Evolutionary conservation across 192 early-diverging fungal genomes (phyloP), one percentile per base, ranked within the genome.

Genomic region (Umbelopsis sp.): DNA sequence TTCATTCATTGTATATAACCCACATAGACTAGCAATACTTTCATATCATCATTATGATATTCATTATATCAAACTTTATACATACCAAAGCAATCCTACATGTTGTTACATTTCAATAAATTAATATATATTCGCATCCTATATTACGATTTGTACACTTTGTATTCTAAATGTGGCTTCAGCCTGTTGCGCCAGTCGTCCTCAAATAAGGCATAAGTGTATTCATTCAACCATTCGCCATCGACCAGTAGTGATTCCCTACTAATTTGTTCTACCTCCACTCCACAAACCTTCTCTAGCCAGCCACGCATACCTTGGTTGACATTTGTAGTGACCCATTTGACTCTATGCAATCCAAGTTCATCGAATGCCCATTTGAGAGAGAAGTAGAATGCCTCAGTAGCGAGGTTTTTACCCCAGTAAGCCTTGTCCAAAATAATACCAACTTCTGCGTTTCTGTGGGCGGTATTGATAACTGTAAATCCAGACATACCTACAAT

Each of bases 251-350:
- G n/a, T 1, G 31, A 22, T 22, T 71, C 70, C 32, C 32, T 34
- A n/a, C 38, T 36, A 21, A 71, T 45, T 14, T 29, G 52, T 45
- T 71, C 70, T 20, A 43, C 6, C 9, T 36, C 0, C 36, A 71
- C 8, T 16, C 70, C 70, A 22, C 52, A 52, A 0, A 56, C 70
- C 20, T 56, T 56, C 25, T 71, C 70, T 5, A 56, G 7, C 70
- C 70, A 71, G 21, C 51, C 53, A 3, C 70, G 24, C 70, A 71
- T 71, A 20, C 70, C 70, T 59, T 41, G 32, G 20, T 71, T 71
- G 21, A 22, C 6, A 2, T 56, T 31, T 3, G 49, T 52, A 2
- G 70, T 56, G 25, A 45, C 53, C 51, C 50, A 71, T 29, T 44
- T 12, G 26, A 71, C 24, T 45, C 70, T 34, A 36, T 71, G 70